These are phyloP conservation scores for Malassezia yamatoensis DNA, from an alignment of 1,284 basidiomycete species.

Conservation along the genomic window DNA sequence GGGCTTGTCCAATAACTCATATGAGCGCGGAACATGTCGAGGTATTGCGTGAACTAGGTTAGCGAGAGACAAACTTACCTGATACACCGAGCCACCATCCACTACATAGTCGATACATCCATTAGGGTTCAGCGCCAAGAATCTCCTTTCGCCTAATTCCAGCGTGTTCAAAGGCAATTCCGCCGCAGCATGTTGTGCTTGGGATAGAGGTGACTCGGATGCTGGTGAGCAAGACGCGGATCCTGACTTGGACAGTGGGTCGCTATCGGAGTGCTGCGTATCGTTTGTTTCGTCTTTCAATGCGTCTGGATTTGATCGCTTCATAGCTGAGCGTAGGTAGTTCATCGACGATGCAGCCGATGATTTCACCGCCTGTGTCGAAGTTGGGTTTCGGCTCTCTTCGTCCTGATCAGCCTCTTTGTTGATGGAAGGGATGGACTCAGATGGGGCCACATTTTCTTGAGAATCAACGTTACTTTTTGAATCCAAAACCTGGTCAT, in stretches of 20 bases:
- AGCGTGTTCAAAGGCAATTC: slow-evolving; percentile 13
- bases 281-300: too few relatives aligned
- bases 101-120: slow-evolving; percentile 38
- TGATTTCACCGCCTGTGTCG: not conserved
- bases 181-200: not conserved
- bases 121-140: slow-evolving; percentile 40
- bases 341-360: not conserved
- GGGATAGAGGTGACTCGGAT: too few relatives aligned
- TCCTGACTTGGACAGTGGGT: too few relatives aligned
- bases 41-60: slow-evolving; percentile 16
- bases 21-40: slow-evolving; percentile 37
- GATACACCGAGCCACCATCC: slow-evolving; percentile 1
- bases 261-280: too few relatives aligned
- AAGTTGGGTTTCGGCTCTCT: not conserved
- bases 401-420: not conserved
- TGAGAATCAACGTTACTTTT: too few relatives aligned
- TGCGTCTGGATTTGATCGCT: not conserved
- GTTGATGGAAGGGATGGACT: not conserved
- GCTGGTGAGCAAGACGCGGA: too few relatives aligned
- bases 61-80: slow-evolving; percentile 8
- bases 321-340: not conserved
- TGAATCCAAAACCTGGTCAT: too few relatives aligned
- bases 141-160: slow-evolving; percentile 22
- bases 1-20: slow-evolving; percentile 39
- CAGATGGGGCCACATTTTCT: too few relatives aligned